Evolutionary conservation across 1,139 yeast genomes (phyloP).

Genomic region (Suhomyces wounanorum): DNA sequence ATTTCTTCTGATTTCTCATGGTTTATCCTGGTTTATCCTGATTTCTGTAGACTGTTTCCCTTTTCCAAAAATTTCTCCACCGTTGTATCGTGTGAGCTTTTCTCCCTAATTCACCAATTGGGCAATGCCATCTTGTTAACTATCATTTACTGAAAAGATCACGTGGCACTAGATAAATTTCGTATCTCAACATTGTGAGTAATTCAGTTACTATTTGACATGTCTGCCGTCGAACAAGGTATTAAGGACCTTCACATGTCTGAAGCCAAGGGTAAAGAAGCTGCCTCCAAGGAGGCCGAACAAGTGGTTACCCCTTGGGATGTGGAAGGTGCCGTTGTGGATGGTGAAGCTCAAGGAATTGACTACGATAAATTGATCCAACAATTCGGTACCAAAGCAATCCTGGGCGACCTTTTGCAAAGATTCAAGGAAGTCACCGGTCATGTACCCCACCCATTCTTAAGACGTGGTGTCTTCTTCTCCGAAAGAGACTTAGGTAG

Average conservation of each 20-base stretch:
- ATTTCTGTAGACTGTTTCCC: too few species aligned
- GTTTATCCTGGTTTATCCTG: too few species aligned
- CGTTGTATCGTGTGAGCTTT: neutral
- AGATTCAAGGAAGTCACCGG: constrained; percentile 86
- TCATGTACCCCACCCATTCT: constrained; percentile 85
- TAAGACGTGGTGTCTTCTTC: constrained; percentile 90
- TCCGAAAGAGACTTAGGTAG: constrained; percentile 83
- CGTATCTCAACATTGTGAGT: neutral
- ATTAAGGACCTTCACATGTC: constrained; percentile 28
- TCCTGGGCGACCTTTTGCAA: constrained; percentile 67
- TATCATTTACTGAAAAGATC: neutral
- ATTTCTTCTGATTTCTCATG: too few species aligned
- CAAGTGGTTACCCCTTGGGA: constrained; percentile 86
- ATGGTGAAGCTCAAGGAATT: constrained; percentile 84
- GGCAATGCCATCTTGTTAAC: too few species aligned
- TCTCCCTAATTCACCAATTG: neutral
- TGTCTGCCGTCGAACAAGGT: constrained; percentile 21
- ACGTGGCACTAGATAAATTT: constrained; percentile 2
- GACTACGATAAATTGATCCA: constrained; percentile 86
- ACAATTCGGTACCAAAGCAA: constrained; percentile 83
- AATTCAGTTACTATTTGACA: neutral
- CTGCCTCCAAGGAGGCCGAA: constrained; percentile 37
- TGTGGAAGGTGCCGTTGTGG: constrained; percentile 97
- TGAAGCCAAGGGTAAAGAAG: constrained; percentile 10
- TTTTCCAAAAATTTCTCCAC: too few species aligned